Evolutionary conservation across 2,329 filamentous ascomycete genomes (phyloP), one percentile per base, ranked within the genome.

Genomic region (Gremmenia infestans): DNA sequence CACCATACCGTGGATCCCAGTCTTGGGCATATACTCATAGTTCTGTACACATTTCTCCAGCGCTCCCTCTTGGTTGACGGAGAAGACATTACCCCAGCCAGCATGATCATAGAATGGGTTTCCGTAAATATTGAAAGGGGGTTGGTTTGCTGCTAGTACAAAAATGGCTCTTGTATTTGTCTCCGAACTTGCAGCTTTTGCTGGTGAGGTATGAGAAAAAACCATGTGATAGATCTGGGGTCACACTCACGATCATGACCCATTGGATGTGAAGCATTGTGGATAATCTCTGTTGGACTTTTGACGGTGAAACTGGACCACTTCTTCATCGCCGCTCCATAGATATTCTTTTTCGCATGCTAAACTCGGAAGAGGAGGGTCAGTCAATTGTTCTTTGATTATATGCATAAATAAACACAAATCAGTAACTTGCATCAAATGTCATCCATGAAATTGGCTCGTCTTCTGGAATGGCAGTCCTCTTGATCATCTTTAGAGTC

Each of bases 371-470:
- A n/a, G 3, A 47, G n/a, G 52, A 32, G 49, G 9, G 12, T 37
- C 46, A 22, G 17, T 28, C 28, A 28, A 28, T 28, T 28, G 28
- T 28, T 28, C 28, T 9, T 28, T 28, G 28, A 3, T 7, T 28
- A 28, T 9, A 28, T 28, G 9, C 28, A 25, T 5, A 25, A 25
- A 25, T 8, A 5, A 7, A 14, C 28, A 54, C 22, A 36, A 9
- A 39, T 40, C 11, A 19, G 42, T n/a, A 15, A 68, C 86, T 74
- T 76, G 91, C 89, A 71, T 90, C 87, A 68, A 95, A 93, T 15
- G 89, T 87, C 88, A 96, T 93, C 91, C 91, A 96, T 57, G 90
- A 95, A 63, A 96, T 94, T 7, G 91, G 89, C 73, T 96, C 89
- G 61, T 93, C 88, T 52, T 88, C 74, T 4, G 89, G 87, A 55